Percentiles rank a stretch among this genome's conserved stretches.
These are phyloP conservation scores for Purshia tridentata DNA, from an alignment of 306 rosid genomes.

Conservation along the genomic window DNA sequence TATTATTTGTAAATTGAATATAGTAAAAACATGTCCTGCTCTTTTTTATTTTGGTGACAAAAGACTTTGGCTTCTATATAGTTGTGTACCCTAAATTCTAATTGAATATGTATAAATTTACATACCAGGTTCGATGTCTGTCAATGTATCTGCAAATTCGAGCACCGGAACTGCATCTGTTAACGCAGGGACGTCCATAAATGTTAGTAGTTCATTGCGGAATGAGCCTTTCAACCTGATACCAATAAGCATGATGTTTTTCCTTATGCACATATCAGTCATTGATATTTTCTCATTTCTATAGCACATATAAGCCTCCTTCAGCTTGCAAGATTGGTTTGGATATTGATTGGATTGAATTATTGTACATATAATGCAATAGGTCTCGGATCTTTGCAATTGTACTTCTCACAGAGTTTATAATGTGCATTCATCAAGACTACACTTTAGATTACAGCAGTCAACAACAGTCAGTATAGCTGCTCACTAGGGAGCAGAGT, in stretches of 20 bases:
- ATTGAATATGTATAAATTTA: slow-evolving; percentile 11
- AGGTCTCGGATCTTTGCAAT: neutral
- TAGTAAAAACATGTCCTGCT: neutral
- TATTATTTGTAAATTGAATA: neutral
- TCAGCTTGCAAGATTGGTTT: neutral
- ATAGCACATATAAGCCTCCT: neutral
- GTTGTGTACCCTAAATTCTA: neutral
- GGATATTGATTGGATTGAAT: neutral
- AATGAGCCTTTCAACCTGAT: slow-evolving; percentile 28
- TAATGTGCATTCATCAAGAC: neutral
- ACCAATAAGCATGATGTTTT: slow-evolving; percentile 33
- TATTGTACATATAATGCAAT: neutral
- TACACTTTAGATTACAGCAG: neutral
- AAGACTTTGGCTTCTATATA: neutral
- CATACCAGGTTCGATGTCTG: slow-evolving; percentile 45
- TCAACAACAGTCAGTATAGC: neutral
- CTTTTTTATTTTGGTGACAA: neutral
- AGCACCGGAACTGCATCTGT: slow-evolving; percentile 53
- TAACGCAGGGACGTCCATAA: slow-evolving; percentile 44
- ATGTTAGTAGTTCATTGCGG: slow-evolving; percentile 34
- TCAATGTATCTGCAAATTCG: slow-evolving; percentile 52
- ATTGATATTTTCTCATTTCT: neutral
- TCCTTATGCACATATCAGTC: slow-evolving; percentile 34
- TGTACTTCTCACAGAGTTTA: too few relatives aligned
- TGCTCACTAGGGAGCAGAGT: neutral